Conservation (phyloP, 164 flowering plant species). For the Berberis thunbergii region DNA sequence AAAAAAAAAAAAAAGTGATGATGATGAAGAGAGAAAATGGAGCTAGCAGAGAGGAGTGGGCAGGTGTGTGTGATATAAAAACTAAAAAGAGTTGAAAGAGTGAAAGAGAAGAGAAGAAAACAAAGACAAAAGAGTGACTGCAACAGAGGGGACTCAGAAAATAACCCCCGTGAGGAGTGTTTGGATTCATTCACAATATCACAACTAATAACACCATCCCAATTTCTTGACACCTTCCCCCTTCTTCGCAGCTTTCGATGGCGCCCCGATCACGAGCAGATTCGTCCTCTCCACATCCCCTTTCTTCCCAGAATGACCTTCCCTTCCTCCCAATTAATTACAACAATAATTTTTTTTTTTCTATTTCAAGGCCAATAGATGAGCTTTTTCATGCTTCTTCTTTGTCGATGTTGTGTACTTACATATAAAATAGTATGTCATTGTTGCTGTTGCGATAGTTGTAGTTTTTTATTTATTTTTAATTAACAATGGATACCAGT, state of each 20-base stretch:
- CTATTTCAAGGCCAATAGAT: not conserved
- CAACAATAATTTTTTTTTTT: not conserved
- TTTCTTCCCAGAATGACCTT: not conserved
- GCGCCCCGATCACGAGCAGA: constrained; percentile 26
- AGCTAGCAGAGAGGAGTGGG: not conserved
- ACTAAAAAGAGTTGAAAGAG: not conserved
- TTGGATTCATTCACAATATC: constrained; percentile 18
- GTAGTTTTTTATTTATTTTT: too few relatives aligned
- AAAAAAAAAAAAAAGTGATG: not conserved
- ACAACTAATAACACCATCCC: constrained; percentile 9
- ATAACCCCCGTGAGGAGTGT: constrained; percentile 41
- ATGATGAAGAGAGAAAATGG: not conserved
- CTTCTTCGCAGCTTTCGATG: constrained; percentile 49
- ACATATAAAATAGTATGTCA: not conserved
- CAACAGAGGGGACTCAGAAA: not conserved
- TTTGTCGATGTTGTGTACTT: not conserved
- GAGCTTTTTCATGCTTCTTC: not conserved
- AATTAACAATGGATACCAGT: not conserved
- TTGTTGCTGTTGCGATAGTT: not conserved
- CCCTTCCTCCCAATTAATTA: not conserved
- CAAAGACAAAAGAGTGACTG: not conserved
- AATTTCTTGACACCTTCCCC: constrained; percentile 28
- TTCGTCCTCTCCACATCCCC: constrained; percentile 10
- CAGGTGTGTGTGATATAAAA: not conserved
- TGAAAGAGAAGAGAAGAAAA: not conserved